Conservation (phyloP, 441 rosid species). For the Francoa sonchifolia region DNA sequence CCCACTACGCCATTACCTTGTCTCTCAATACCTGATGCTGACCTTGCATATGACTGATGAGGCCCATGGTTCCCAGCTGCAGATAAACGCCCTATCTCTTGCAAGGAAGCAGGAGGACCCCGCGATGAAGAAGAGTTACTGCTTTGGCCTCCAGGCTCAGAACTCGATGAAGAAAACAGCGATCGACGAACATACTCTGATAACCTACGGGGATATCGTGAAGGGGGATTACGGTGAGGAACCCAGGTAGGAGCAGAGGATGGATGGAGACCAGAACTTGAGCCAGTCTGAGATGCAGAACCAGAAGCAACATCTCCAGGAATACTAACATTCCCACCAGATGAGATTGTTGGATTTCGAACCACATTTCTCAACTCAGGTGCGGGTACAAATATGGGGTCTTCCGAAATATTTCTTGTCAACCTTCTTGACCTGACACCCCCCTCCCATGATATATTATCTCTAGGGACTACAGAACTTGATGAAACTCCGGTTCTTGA, state of each 20-base stretch:
- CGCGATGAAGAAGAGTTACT: constrained; percentile 23
- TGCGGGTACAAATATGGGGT: constrained; percentile 36
- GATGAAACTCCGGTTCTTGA: constrained; percentile 29
- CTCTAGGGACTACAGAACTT: constrained; percentile 25
- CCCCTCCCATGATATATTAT: constrained; percentile 21
- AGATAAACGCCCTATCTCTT: constrained; percentile 35
- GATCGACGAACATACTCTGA: constrained; percentile 72
- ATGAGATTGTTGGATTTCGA: constrained; percentile 19
- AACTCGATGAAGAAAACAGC: constrained; percentile 36
- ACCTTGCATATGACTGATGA: constrained; percentile 43
- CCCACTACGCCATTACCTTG: constrained; percentile 50
- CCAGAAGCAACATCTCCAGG: constrained; percentile 16
- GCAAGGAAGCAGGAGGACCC: constrained; percentile 29
- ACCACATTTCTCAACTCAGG: constrained; percentile 28
- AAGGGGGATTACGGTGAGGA: constrained; percentile 35
- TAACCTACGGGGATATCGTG: constrained; percentile 43
- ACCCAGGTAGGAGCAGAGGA: constrained; percentile 34
- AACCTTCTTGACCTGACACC: constrained; percentile 29
- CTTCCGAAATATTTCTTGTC: constrained; percentile 30
- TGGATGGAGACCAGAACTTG: constrained; percentile 39
- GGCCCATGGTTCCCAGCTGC: constrained; percentile 35
- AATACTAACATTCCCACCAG: constrained; percentile 37
- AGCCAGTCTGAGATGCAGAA: constrained; percentile 9
- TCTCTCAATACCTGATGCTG: constrained; percentile 45
- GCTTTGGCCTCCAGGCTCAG: constrained; percentile 40